Base-by-base conservation (phyloP, 2,329 filamentous ascomycete genomes). In the Fusarium neocosmosporiellum region DNA sequence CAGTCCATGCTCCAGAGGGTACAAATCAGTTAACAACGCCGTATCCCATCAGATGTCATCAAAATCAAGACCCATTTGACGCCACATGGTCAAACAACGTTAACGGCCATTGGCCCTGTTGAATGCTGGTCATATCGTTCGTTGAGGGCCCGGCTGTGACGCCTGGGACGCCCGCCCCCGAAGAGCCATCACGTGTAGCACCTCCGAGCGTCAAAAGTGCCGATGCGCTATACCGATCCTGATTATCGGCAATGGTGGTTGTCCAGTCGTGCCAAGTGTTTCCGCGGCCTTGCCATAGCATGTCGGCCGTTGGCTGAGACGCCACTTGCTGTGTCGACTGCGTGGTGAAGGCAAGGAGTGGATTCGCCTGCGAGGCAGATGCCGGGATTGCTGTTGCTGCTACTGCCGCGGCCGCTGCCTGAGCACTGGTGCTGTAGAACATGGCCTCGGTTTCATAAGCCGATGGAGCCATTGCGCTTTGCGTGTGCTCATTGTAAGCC, bases 201-300 rank as follows among this genome's bases (percentile, higher is more conserved):
- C 79, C 79, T 4, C 85, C 86, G 5, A 88, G 79, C 1, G 83
- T 86, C 70, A 89, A 79, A 14, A 88, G 79, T 16, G 86, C 83
- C 53, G 82, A 85, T 31, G 86, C 86, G 67, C 84, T 85, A 77
- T 85, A 88, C 27, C 85, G 82, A 50, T 87, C 85, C 65, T 87
- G 85, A 36, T 79, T 85, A 70, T 87, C 84, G 36, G 84, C 83
- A 31, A 89, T 85, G 61, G 86, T 86, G 0, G 84, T 82, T 10
- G 86, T 86, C 88, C 88, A 89, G 78, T 88, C 85, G 18, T 87
- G 83, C 87, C 87, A 89, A 0, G 86, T 82, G 67, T 85, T 88
- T 9, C 81, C 82, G 5, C 80, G 77, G 13, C 70, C 69, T 37
- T 78, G 78, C 81, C 78, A 83, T 70, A 82, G 78, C 67, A 78